Conservation (phyloP, 2,329 filamentous ascomycete species). For the Sarocladium oryzae region DNA sequence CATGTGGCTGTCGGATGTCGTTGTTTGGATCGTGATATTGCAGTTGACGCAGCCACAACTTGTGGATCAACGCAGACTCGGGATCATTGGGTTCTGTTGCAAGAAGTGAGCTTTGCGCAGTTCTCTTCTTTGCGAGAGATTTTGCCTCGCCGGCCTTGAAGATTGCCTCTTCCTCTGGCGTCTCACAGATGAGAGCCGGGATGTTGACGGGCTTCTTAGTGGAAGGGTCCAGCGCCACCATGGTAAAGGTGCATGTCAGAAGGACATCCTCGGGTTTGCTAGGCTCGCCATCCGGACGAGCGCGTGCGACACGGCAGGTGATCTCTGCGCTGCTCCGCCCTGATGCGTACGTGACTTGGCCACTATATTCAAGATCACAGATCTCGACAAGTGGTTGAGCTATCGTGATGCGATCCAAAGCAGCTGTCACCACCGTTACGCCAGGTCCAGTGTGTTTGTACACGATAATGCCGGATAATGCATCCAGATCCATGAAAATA, state of each 20-base stretch:
- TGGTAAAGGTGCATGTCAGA: constrained; percentile 33
- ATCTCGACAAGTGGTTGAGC: constrained; percentile 69
- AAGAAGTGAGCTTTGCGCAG: constrained; percentile 18
- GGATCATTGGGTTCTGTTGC: constrained; percentile 21
- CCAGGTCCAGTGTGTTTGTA: constrained; percentile 59
- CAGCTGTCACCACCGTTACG: constrained; percentile 44
- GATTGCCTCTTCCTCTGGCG: constrained; percentile 21
- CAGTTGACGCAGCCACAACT: constrained; percentile 22
- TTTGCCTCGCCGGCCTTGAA: constrained; percentile 21
- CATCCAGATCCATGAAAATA: constrained; percentile 75
- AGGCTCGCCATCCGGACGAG: constrained; percentile 49
- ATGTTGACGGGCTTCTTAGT: constrained; percentile 22
- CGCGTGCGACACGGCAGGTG: constrained; percentile 66
- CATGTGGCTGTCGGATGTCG: constrained; percentile 18
- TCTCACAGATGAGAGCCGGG: constrained; percentile 18
- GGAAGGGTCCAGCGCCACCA: constrained; percentile 22
- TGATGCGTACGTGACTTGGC: constrained; percentile 58
- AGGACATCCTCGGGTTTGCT: constrained; percentile 37
- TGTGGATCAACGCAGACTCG: constrained; percentile 23
- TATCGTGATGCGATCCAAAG: constrained; percentile 46
- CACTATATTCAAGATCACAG: constrained; percentile 68
- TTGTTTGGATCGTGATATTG: constrained; percentile 22
- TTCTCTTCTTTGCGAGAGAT: constrained; percentile 20
- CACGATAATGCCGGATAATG: constrained; percentile 67
- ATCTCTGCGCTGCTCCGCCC: constrained; percentile 69